Base-by-base conservation (phyloP, 2,329 filamentous ascomycete species). In the Fulvia fulva region DNA sequence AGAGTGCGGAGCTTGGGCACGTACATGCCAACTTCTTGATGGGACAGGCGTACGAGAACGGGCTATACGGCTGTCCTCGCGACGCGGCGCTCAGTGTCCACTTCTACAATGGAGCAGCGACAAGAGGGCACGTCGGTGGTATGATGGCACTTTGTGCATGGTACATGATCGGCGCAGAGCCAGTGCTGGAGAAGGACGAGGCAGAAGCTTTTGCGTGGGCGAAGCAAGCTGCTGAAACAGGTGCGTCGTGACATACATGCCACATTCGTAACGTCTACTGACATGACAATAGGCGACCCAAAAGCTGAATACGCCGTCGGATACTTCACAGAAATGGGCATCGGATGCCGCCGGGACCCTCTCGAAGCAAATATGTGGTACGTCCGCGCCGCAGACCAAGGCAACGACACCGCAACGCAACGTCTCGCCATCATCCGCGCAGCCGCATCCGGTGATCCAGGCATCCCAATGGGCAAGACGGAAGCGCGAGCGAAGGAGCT, bases 91-190 rank as follows among this genome's bases (percentile, higher is more conserved):
- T 99, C 54, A 97, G 91, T 64, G 91, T 99, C 9, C 94, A 99
- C 74, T 99, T 97, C 72, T 99, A 99, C 77, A 99, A 93, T 1
- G 88, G 87, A 25, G 93, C 94, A 12, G 94, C 94, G 2, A 89
- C 96, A 69, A 81, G 83, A 47, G 91, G 90, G 1, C 89, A 97
- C 69, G 81, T 91, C 0, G 83, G 86, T 50, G 93, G 91, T 50
- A 97, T 97, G 91, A 96, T 99, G 92, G 93, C 93, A 4, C 80
- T 99, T 8, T 99, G 94, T 75, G 94, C 94, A 11, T 99, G 94
- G 94, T 99, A 97, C 74, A 89, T 97, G 82, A 89, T 97, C 43
- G 94, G 94, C 11, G 94, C 94, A 1, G 89, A 92, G 65, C 91
- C 92, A 0, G 86, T 97, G 14, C 77, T 99, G 22, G 92, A 96